Evolutionary conservation across 2,329 filamentous ascomycete species (phyloP).

Genomic region (Raffaelea albimanens): DNA sequence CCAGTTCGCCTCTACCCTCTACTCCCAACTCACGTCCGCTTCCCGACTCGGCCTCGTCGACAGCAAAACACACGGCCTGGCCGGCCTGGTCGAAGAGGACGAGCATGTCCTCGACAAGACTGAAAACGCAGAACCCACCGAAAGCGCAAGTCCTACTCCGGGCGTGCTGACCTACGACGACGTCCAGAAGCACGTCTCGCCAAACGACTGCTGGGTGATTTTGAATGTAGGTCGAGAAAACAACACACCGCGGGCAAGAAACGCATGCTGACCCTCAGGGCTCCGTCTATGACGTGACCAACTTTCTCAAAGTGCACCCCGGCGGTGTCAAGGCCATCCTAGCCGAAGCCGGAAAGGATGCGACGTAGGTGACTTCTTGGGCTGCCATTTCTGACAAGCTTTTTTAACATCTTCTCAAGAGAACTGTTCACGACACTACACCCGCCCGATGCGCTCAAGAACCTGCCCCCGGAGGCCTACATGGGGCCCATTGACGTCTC

Average conservation of each 20-base stretch:
- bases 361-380: conserved; percentile 1
- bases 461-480: conserved; percentile 1
- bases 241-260: not conserved
- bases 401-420: not conserved
- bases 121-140: not conserved
- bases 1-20: no score
- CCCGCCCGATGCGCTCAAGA: conserved; percentile 1
- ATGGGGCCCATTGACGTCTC: not conserved
- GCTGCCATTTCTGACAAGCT: not conserved
- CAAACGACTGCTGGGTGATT: conserved; percentile 7
- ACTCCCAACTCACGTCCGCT: not conserved
- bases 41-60: not conserved
- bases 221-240: conserved; percentile 3
- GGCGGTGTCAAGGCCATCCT: conserved; percentile 41
- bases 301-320: conserved; percentile 76
- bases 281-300: conserved; percentile 69
- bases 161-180: conserved; percentile 1
- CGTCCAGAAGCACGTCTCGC: conserved; percentile 4
- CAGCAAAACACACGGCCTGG: not conserved
- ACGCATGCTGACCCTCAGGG: not conserved
- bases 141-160: not conserved
- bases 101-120: not conserved
- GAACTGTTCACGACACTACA: conserved; percentile 6
- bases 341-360: conserved; percentile 5
- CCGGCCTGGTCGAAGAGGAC: not conserved